These are phyloP conservation scores for Russula griseocarnosa DNA, from an alignment of 768 basidiomycete species.

Conservation along the genomic window DNA sequence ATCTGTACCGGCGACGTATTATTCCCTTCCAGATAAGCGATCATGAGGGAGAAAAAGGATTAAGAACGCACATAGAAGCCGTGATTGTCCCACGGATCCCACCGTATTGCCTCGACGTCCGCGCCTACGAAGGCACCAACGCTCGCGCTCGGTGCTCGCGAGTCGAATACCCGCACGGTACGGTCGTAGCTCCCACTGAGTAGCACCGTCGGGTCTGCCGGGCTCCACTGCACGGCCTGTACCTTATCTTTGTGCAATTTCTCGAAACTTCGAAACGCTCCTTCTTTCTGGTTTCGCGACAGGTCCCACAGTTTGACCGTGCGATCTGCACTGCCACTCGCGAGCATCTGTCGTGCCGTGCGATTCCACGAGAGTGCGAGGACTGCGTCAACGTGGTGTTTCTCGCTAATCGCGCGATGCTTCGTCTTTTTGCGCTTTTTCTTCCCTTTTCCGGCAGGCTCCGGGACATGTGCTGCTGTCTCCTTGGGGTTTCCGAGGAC, in stretches of 20 bases:
- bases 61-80: conserved; percentile 71
- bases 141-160: conserved; percentile 72
- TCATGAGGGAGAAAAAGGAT: background rate
- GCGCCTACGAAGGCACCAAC: conserved; percentile 84
- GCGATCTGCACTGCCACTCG: conserved; percentile 88
- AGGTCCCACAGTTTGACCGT: conserved; percentile 99
- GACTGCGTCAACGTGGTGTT: conserved; percentile 90
- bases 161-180: conserved; percentile 92
- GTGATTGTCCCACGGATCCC: conserved; percentile 93
- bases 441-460: conserved; percentile 86
- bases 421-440: conserved; percentile 91
- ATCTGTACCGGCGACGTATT: conserved; percentile 48
- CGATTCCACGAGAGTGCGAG: conserved; percentile 93
- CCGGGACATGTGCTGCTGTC: conserved; percentile 72
- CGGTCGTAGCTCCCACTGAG: conserved; percentile 94
- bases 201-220: conserved; percentile 79
- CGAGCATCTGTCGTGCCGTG: conserved; percentile 81
- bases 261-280: conserved; percentile 80
- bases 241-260: conserved; percentile 89
- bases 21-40: background rate
- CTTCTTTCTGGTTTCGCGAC: conserved; percentile 54
- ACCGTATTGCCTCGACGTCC: conserved; percentile 89
- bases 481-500: conserved; percentile 88
- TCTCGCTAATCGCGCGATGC: conserved; percentile 53
- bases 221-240: conserved; percentile 95